Base-by-base conservation (phyloP, 352 stramenopile species). In the Phytophthora pisi region DNA sequence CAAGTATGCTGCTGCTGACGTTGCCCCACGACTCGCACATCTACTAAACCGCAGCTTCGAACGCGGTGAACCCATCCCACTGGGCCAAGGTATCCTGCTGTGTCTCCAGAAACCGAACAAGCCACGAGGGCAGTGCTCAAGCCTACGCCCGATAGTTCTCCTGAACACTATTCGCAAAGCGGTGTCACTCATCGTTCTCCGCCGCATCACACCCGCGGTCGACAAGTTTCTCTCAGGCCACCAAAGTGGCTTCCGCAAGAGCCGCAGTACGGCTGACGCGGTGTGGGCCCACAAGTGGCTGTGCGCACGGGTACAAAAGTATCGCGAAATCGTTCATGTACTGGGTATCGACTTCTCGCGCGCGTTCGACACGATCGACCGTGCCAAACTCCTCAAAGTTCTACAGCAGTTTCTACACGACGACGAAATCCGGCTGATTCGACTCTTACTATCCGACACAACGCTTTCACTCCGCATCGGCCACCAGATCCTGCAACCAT, bases 291-390 rank as follows among this genome's bases (percentile, higher is more conserved):
- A 66, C 16, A 18, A 20, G 3, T 67, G 40, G 60, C 4, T 67
- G 0, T 56, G n/a, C 4, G 51, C 51, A 45, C 11, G 38, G 4
- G 38, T 20, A n/a, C 38, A 45, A 45, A 16, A 5, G 9, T 64
- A 42, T 18, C 23, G 16, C 0, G 57, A 66, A 8, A 5, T n/a
- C 3, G 50, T 50, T 5, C 26, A 55, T 2, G 38, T 66, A 8
- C 50, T 66, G 5, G 59, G 51, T 1, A 68, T 57, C 26, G 52
- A 68, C 23, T 31, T 46, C 15, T 61, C 42, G 2, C 9, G 40
- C 3, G 51, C 51, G 2, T 67, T 67, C n/a, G 51, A 67, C 31
- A 57, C 52, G 4, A 62, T 62, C 5, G 61, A 67, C 20, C 28
- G 51, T 2, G 13, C 23, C 5, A 68, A 64, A 28, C 34, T 63